Evolutionary conservation across 1,139 yeast species (phyloP).

Genomic region (Saccharomyces hybrid): DNA sequence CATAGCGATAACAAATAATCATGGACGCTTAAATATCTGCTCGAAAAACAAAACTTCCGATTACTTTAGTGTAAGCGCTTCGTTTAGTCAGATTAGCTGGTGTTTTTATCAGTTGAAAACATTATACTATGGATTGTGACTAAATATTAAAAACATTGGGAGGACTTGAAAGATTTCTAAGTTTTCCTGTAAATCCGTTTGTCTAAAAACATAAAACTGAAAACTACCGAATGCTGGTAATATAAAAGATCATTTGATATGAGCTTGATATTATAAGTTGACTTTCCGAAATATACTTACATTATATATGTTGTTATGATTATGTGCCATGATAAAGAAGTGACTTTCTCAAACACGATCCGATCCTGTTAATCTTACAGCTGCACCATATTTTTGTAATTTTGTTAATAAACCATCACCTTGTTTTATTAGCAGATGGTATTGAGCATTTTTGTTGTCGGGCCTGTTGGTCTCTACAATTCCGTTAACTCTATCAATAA

Average conservation of each 20-base stretch:
- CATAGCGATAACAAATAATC: too few relatives aligned
- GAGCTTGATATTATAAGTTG: background rate
- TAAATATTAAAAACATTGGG: too few relatives aligned
- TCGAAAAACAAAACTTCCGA: too few relatives aligned
- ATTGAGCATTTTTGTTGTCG: slow-evolving; percentile 91
- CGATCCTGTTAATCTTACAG: slow-evolving; percentile 90
- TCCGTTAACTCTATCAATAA: slow-evolving; percentile 91
- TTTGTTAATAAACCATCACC: slow-evolving; percentile 91
- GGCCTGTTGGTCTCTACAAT: slow-evolving; percentile 94
- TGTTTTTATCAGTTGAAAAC: too few relatives aligned
- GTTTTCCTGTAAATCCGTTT: too few relatives aligned
- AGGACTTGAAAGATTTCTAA: too few relatives aligned
- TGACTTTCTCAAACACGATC: slow-evolving; percentile 44
- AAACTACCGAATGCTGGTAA: too few relatives aligned
- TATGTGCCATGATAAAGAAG: slow-evolving; percentile 9
- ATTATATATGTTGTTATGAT: background rate
- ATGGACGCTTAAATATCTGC: too few relatives aligned
- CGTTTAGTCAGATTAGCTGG: too few relatives aligned
- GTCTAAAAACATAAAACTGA: too few relatives aligned
- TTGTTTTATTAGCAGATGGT: slow-evolving; percentile 78
- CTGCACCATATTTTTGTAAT: slow-evolving; percentile 94
- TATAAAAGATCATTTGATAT: background rate
- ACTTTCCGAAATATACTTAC: background rate
- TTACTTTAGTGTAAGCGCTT: too few relatives aligned
- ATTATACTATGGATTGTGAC: too few relatives aligned